phyloP scores from a whole-genome alignment of 768 basidiomycete species.

The Boletus vermiculosoides region DNA sequence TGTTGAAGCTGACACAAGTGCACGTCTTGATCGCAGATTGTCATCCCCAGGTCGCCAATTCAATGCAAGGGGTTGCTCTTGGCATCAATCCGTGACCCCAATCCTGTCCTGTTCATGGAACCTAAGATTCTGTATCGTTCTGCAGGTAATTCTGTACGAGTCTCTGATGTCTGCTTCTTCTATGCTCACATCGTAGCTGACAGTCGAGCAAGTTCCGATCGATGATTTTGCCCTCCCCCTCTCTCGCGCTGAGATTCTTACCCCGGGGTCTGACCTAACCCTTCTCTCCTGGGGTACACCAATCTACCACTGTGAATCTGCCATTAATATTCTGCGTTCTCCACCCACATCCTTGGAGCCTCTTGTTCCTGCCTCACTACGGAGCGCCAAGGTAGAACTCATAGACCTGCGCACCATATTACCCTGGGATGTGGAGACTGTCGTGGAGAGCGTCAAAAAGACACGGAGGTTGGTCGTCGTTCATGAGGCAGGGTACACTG shows the following conservation, averaged over 20 bases:
- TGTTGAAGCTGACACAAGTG: not conserved
- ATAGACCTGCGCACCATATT: conserved; percentile 89
- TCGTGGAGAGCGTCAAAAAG: conserved; percentile 78
- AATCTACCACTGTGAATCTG: conserved; percentile 84
- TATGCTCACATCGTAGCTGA: conserved; percentile 2
- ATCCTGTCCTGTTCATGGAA: conserved; percentile 95
- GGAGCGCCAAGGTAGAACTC: conserved; percentile 75
- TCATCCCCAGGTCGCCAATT: conserved; percentile 92
- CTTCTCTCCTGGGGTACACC: conserved; percentile 93
- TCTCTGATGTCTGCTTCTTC: not conserved
- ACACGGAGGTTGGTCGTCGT: conserved; percentile 87
- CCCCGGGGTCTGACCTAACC: conserved; percentile 80
- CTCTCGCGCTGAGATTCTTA: conserved; percentile 73
- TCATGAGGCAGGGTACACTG: conserved; percentile 87
- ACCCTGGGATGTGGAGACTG: conserved; percentile 82
- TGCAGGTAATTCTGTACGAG: conserved; percentile 46
- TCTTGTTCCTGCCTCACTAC: conserved; percentile 63
- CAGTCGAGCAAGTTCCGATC: conserved; percentile 89
- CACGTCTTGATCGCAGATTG: conserved; percentile 41
- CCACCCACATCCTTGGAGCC: conserved; percentile 63
- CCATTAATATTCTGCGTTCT: conserved; percentile 66
- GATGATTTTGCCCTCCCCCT: conserved; percentile 87
- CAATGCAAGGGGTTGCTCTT: conserved; percentile 94
- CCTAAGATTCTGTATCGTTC: conserved; percentile 93
- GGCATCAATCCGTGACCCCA: conserved; percentile 85